Conservation (phyloP, 768 basidiomycete species). For the Cytidiella melzeri region DNA sequence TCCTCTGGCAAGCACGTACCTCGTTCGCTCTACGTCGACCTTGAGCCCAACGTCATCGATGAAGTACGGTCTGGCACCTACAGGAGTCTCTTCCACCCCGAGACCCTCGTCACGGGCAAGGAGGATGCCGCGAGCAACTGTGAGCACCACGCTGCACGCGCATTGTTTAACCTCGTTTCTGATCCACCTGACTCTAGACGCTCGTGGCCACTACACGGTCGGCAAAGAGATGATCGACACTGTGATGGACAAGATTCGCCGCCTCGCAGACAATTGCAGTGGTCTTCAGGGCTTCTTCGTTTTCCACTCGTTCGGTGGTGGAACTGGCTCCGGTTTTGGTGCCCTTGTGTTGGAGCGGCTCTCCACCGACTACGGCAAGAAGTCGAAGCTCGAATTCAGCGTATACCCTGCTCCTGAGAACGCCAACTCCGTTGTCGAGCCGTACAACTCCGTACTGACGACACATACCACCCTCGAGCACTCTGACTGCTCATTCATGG, state of each 20-base stretch:
- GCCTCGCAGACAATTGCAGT: constrained; percentile 94
- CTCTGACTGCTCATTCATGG: constrained; percentile 99
- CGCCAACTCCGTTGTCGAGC: constrained; percentile 96
- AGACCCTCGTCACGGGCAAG: constrained; percentile 97
- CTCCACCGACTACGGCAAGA: constrained; percentile 98
- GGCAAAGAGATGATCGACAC: constrained; percentile 97
- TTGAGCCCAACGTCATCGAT: constrained; percentile 97
- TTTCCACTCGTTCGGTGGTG: constrained; percentile 99
- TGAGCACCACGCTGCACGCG: constrained; percentile 30
- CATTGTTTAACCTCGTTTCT: constrained; percentile 11
- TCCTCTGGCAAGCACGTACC: constrained; percentile 95
- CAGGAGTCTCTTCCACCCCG: constrained; percentile 97
- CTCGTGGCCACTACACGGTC: constrained; percentile 97
- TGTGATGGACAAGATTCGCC: constrained; percentile 95
- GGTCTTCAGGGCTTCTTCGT: constrained; percentile 99
- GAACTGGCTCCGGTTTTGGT: constrained; percentile 98
- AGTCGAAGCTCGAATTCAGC: constrained; percentile 97
- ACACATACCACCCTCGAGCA: constrained; percentile 99
- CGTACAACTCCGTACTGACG: constrained; percentile 96
- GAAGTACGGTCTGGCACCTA: constrained; percentile 95
- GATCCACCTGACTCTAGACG: constrained; percentile 47
- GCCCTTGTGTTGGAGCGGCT: constrained; percentile 95
- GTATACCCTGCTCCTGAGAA: constrained; percentile 95
- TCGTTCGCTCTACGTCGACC: constrained; percentile 93
- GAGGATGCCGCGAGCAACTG: constrained; percentile 99